A percentile compares a stretch with the other conserved stretches of the same genome.
Conservation (phyloP, 371 early-diverging fungal species). For the Funneliformis caledonium region DNA sequence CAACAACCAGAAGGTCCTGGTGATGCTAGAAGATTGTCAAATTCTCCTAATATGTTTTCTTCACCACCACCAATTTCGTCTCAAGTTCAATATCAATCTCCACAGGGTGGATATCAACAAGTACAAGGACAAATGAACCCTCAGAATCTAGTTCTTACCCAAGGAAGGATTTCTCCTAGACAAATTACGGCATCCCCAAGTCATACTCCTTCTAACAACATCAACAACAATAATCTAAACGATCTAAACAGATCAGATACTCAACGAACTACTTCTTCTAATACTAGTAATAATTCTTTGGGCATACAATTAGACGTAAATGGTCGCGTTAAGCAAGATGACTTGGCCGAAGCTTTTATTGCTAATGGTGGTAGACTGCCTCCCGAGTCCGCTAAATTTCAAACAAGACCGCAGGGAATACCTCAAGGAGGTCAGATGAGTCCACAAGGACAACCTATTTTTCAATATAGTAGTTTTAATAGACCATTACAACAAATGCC, state of each 20-base stretch:
- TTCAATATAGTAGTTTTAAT: background rate
- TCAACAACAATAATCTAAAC: background rate
- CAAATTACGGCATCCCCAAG: background rate
- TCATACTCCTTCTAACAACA: background rate
- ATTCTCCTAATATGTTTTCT: background rate
- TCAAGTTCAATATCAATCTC: background rate
- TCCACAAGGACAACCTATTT: background rate
- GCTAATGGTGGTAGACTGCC: conserved; percentile 14
- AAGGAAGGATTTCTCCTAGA: background rate
- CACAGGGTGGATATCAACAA: background rate
- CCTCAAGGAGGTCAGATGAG: background rate
- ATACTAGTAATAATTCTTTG: background rate
- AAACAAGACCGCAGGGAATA: background rate
- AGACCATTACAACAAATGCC: background rate
- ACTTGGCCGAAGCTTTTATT: conserved; percentile 29
- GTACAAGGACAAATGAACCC: background rate
- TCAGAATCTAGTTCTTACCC: background rate
- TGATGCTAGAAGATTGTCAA: background rate
- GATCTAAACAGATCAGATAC: background rate
- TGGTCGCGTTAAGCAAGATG: conserved; percentile 38
- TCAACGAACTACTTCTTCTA: background rate
- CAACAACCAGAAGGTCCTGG: conserved; percentile 14
- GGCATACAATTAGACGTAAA: conserved; percentile 31
- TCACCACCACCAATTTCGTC: background rate
- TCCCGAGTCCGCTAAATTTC: conserved; percentile 23